Base-by-base conservation (phyloP, 2,329 filamentous ascomycete species). In the Alternaria viburni region DNA sequence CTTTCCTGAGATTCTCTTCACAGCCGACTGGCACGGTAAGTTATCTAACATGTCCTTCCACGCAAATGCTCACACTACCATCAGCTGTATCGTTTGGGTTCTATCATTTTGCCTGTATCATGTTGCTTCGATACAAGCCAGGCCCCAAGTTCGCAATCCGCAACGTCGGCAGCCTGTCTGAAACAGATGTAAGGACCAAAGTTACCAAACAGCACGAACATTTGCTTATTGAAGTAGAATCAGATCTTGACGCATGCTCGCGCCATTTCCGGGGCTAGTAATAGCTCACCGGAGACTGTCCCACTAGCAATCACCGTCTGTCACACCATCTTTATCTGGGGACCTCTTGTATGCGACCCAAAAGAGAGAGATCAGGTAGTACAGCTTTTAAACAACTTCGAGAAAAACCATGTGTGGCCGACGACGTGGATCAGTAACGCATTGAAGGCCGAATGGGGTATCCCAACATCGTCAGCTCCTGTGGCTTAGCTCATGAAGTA, bases 1-100 rank as follows among this genome's bases (percentile, higher is more conserved):
- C 2, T 76, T 77, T n/a, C 70, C 73, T 6, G 66, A 69, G 8
- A 71, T 73, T 1, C 69, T 66, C 62, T 77, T 77, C 49, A 70
- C 71, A n/a, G 68, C 74, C 17, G 75, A 77, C 26, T 76, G 74
- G 74, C 75, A 77, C 52, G 69, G 75, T 76, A 63, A 57, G 69
- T 59, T 3, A 13, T 23, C 6, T 15, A 23, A 5, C 21, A n/a
- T 6, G 6, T n/a, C 9, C 19, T 15, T n/a, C 32, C 6, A 15
- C 17, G 9, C 12, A 8, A 26, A 54, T 61, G 21, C 66, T 57
- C 23, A 41, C 21, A 30, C 4, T 23, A 17, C 2, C 25, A 32
- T 57, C 41, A 77, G 75, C 61, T 6, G 59, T 75, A 21, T 68
- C 75, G 3, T 74, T 71, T 51, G 69, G 66, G 5, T 72, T 72